Percentiles rank a stretch among this genome's conserved stretches.
phyloP scores from a whole-genome alignment of 352 stramenopile genomes.

The Globisporangium yorkense region DNA sequence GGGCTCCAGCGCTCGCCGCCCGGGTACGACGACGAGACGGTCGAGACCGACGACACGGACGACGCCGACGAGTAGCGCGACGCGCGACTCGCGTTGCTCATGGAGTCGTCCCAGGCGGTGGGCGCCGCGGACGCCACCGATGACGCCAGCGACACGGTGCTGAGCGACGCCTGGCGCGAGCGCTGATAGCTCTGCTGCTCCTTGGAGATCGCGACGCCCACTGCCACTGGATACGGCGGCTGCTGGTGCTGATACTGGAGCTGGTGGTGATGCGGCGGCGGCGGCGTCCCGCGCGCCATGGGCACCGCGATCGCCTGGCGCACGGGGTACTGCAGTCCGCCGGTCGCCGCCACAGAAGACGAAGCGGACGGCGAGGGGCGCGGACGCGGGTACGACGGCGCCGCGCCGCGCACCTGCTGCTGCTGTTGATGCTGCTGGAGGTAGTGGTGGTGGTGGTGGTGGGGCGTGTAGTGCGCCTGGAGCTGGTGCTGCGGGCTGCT shows the following conservation, averaged over 20 bases:
- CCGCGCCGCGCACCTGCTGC: neutral
- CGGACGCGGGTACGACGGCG: neutral
- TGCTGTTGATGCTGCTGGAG: neutral
- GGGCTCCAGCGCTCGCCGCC: constrained; percentile 56
- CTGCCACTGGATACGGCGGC: neutral
- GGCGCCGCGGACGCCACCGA: constrained; percentile 9
- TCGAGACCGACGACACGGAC: constrained; percentile 30
- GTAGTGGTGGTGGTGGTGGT: neutral
- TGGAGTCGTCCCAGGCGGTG: constrained; percentile 22
- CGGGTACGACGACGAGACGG: constrained; percentile 23
- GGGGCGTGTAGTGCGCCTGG: neutral
- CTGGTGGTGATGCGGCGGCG: neutral
- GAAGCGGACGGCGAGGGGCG: neutral
- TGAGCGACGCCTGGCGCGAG: constrained; percentile 44
- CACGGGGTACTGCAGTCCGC: constrained; percentile 4
- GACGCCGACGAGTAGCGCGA: constrained; percentile 61
- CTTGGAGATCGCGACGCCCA: neutral
- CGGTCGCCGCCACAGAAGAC: constrained; percentile 1
- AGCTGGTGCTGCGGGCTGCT: constrained; percentile 6
- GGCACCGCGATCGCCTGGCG: constrained; percentile 9
- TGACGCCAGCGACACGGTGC: constrained; percentile 15
- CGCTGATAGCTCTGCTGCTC: constrained; percentile 12
- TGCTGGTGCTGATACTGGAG: constrained; percentile 1
- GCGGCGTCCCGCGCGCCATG: neutral
- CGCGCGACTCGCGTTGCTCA: constrained; percentile 29